Percentiles rank a stretch among this genome's conserved stretches.
phyloP scores from a whole-genome alignment of 1,139 yeast genomes.

The Debaryomyces robertsiae region DNA sequence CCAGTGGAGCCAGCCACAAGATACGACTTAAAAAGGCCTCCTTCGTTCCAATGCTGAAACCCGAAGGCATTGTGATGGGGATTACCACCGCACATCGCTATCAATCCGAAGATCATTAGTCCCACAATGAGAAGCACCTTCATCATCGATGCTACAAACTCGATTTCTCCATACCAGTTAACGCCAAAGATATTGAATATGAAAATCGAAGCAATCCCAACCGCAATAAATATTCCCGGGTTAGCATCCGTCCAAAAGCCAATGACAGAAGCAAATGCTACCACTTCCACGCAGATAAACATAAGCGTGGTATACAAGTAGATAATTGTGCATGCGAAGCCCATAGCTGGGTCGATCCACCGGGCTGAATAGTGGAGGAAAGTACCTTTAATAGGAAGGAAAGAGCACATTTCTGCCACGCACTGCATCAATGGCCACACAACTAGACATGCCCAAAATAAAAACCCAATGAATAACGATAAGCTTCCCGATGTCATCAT shows the following conservation, averaged over 20 bases:
- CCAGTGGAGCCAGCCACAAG: constrained; percentile 38
- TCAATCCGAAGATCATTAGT: constrained; percentile 40
- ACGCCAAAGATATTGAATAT: constrained; percentile 39
- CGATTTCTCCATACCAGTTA: constrained; percentile 45
- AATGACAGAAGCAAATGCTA: constrained; percentile 38
- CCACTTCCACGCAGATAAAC: constrained; percentile 42
- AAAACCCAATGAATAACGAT: constrained; percentile 38
- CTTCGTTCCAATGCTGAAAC: constrained; percentile 47
- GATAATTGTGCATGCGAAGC: constrained; percentile 40
- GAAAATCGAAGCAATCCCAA: constrained; percentile 30
- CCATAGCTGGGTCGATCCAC: constrained; percentile 44
- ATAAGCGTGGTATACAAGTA: constrained; percentile 40
- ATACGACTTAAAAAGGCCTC: constrained; percentile 48
- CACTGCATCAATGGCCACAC: constrained; percentile 46
- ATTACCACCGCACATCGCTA: constrained; percentile 42
- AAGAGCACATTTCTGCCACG: constrained; percentile 45
- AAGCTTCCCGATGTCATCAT: constrained; percentile 40
- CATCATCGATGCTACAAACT: constrained; percentile 38
- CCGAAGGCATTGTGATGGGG: constrained; percentile 30
- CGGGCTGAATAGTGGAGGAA: constrained; percentile 41
- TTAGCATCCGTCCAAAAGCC: constrained; percentile 44
- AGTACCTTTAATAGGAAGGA: constrained; percentile 42
- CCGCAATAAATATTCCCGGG: constrained; percentile 40
- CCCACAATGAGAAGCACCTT: constrained; percentile 44
- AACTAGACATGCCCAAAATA: constrained; percentile 35